phyloP scores from a whole-genome alignment of 306 rosid genomes.

The Comarum palustre region DNA sequence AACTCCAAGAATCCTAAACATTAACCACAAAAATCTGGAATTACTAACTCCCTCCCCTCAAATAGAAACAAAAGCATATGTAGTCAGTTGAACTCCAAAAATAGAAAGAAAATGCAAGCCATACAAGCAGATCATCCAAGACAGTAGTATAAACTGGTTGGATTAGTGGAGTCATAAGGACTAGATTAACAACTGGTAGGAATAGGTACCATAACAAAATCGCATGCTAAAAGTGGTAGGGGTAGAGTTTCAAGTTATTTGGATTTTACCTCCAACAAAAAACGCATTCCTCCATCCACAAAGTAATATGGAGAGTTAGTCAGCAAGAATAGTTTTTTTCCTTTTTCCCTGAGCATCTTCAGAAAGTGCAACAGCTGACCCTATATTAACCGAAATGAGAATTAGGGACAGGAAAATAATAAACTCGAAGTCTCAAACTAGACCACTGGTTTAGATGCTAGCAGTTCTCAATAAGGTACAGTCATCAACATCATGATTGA shows the following conservation, averaged over 20 bases:
- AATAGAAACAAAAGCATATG: not conserved
- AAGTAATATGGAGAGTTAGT: conserved; percentile 90
- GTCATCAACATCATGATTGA: conserved; percentile 21
- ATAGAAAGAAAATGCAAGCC: not conserved
- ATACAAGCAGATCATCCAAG: not conserved
- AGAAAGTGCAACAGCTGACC: conserved; percentile 62
- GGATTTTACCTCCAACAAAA: conserved; percentile 73
- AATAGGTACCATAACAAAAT: not conserved
- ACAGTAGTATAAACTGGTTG: not conserved
- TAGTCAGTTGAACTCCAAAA: not conserved
- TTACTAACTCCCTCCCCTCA: not conserved
- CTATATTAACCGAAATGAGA: conserved; percentile 39
- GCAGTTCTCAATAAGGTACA: conserved; percentile 14
- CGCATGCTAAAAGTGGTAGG: conserved; percentile 11
- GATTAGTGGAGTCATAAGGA: not conserved
- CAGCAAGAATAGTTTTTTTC: conserved; percentile 89
- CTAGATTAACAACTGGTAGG: not conserved
- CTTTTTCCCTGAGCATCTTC: conserved; percentile 80
- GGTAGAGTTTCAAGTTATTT: conserved; percentile 18
- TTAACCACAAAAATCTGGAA: not conserved
- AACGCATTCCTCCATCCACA: conserved; percentile 96
- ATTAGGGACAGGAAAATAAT: conserved; percentile 18
- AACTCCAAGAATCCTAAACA: not conserved
- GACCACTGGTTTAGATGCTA: conserved; percentile 12
- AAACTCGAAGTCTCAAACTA: conserved; percentile 6